Base-by-base conservation (phyloP, 2,329 filamentous ascomycete species). In the Blastomyces gilchristii region DNA sequence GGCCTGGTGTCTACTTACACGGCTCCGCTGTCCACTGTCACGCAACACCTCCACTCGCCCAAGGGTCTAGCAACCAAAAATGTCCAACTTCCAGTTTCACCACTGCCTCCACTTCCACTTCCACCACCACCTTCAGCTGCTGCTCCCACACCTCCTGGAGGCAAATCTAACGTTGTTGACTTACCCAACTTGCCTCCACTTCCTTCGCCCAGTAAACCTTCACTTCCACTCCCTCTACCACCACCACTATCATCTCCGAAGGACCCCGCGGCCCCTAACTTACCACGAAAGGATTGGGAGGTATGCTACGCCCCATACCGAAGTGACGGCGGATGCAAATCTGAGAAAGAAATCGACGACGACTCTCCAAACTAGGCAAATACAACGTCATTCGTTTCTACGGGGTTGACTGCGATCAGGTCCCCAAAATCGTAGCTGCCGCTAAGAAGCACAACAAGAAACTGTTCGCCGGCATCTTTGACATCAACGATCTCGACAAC, bases 381-480 rank as follows among this genome's bases (percentile, higher is more conserved):
- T 91, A 88, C 75, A 79, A 80, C 22, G 74, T 86, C 45, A 78
- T 95, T 62, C 88, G 91, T 60, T 83, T 89, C 71, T 96, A 96
- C 71, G 91, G 90, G 61, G 85, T 85, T 63, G 89, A 91, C 74
- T 95, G 91, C 74, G 78, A 90, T 70, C 88, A 92, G 73, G 82
- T 90, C 49, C 73, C 80, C 2, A 83, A 80, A 16, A 83, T 88
- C 22, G 77, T 88, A 41, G 75, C 80, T 12, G 86, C 87, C 9
- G 87, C 86, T 47, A 84, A 84, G 69, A 74, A 80, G n/a, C 81
- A 85, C 69, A 82, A 81, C 58, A 82, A 90, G 72, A 87, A 86
- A 73, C 77, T 96, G 41, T 89, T 95, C 74, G 81, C 87, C 14
- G 91, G 90, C 62, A 81, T 94, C 64, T 93, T 83, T 75, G 79